Conservation (phyloP, 148 eudicot genomes). For the Rhododendron kiyosumense region DNA sequence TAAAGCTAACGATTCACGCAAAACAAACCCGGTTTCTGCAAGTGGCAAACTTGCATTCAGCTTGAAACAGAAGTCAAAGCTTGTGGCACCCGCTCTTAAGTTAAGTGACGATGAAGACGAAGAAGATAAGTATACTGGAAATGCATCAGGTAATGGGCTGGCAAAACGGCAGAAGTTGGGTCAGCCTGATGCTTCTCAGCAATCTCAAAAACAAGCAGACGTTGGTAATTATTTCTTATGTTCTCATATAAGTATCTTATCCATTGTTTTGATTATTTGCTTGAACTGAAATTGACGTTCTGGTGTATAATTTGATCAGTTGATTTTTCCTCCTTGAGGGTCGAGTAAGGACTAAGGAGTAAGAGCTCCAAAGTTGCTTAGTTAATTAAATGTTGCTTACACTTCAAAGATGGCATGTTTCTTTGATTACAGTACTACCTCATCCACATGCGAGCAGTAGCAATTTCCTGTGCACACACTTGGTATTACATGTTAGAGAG, state of each 20-base stretch:
- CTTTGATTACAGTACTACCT: background rate
- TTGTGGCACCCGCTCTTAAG: slow-evolving; percentile 70
- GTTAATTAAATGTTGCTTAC: background rate
- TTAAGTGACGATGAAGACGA: slow-evolving; percentile 81
- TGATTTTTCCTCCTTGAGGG: background rate
- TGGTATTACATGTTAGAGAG: background rate
- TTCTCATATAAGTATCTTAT: slow-evolving; percentile 1
- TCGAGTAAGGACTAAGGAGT: background rate
- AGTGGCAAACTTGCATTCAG: slow-evolving; percentile 88
- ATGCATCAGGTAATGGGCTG: slow-evolving; percentile 28
- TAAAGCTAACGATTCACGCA: slow-evolving; percentile 37
- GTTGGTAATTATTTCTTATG: slow-evolving; percentile 52
- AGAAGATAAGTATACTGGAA: slow-evolving; percentile 25
- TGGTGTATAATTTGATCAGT: background rate
- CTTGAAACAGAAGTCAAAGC: slow-evolving; percentile 85
- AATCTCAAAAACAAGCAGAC: slow-evolving; percentile 27
- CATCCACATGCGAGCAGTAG: background rate
- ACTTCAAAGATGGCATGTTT: background rate
- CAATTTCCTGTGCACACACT: background rate
- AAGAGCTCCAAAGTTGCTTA: background rate
- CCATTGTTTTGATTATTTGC: slow-evolving; percentile 2
- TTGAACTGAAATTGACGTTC: background rate
- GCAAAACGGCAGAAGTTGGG: slow-evolving; percentile 43
- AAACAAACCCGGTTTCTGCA: slow-evolving; percentile 33
- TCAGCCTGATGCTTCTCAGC: slow-evolving; percentile 25